These are phyloP conservation scores for Wolfiporia cocos DNA, from an alignment of 1,284 basidiomycete species.

Conservation along the genomic window DNA sequence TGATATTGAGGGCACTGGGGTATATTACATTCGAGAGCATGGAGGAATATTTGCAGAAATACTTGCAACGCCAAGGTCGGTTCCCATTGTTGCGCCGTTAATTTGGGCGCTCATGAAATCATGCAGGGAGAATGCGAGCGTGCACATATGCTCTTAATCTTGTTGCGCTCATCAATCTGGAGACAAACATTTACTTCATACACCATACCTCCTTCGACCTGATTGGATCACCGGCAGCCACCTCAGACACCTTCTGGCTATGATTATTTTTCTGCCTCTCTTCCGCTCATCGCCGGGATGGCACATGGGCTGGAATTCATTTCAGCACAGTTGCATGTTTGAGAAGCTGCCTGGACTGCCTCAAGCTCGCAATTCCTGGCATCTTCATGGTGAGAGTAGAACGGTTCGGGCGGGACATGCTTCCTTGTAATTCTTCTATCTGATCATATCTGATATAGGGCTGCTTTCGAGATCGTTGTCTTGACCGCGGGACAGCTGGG, in stretches of 20 bases:
- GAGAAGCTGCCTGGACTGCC: conserved; percentile 45
- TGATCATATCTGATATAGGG: conserved; percentile 34
- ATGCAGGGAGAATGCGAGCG: conserved; percentile 73
- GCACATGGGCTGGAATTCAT: conserved; percentile 61
- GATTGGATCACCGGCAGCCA: conserved; percentile 57
- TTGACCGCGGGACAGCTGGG: conserved; percentile 69
- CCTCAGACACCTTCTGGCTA: conserved; percentile 67
- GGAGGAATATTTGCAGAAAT: conserved; percentile 74
- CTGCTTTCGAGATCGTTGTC: conserved; percentile 76
- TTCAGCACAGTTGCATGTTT: conserved; percentile 38
- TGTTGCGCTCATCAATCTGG: conserved; percentile 59
- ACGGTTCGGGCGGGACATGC: too few relatives aligned
- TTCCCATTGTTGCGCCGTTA: too few relatives aligned
- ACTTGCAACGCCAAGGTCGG: conserved; percentile 74
- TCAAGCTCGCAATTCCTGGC: conserved; percentile 63
- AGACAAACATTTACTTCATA: conserved; percentile 50
- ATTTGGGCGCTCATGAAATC: too few relatives aligned
- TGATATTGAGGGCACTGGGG: conserved; percentile 60
- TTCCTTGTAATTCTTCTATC: not conserved
- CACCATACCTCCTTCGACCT: conserved; percentile 57
- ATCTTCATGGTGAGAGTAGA: conserved; percentile 77
- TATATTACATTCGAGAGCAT: conserved; percentile 75
- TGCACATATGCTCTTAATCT: conserved; percentile 56
- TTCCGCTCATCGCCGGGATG: conserved; percentile 44
- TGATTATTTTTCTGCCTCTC: conserved; percentile 52